Base-by-base conservation (phyloP, 1,284 basidiomycete genomes). In the Pterula multifida region DNA sequence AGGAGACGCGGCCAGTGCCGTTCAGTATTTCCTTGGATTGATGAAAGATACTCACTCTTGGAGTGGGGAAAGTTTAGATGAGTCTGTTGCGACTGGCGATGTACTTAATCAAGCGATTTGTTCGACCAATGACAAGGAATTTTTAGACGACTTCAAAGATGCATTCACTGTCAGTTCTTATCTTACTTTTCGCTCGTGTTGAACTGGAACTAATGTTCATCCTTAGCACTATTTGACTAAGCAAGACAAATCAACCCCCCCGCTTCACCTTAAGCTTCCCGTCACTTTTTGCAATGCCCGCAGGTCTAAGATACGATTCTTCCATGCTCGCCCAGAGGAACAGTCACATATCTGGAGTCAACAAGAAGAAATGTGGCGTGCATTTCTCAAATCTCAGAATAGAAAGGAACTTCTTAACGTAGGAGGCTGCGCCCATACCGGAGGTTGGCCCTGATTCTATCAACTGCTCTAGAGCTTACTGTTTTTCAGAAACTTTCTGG, bases 111-210 rank as follows among this genome's bases (percentile, higher is more conserved):
- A 61, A 22, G 47, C 36, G 1, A 12, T 22, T 13, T 21, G 23
- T 2, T 21, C 60, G 1, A 63, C 58, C 26, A 68, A 70, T 35
- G 82, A 85, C 56, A 81, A 79, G 55, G 67, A 83, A 1, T 83
- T 78, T 54, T 60, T 90, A 17, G 86, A 88, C 51, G 87, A 90
- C 61, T 89, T 90, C 57, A 73, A 79, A 28, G 78, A 84, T n/a
- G 82, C 87, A 13, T 78, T 82, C 54, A 72, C 76, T 58, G 86
- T 89, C 56, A 42, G 70, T 56, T 35, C 28, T n/a, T n/a, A n/a
- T n/a, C n/a, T n/a, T n/a, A n/a, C n/a, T n/a, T n/a, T n/a, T n/a
- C n/a, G n/a, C n/a, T n/a, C n/a, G n/a, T n/a, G n/a, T 26, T 22
- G 48, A 46, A 22, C 45, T 51, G 54, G 52, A 13, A 57, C 45